Percentiles rank a stretch among this genome's conserved stretches.
phyloP scores from a whole-genome alignment of 75 land plant species.

The Azolla pinnata region DNA sequence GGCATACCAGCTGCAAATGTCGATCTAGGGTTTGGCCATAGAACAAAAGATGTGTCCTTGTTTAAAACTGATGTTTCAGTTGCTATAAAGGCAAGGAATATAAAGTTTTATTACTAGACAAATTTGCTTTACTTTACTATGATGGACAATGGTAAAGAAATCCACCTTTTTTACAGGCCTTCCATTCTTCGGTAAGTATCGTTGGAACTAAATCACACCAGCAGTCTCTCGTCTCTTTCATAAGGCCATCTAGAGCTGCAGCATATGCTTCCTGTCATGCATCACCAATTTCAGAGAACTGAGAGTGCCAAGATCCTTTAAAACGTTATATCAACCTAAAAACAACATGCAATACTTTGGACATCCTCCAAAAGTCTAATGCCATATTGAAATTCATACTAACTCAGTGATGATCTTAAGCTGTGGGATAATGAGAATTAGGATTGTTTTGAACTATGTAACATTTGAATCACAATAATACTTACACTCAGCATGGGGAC shows the following conservation, averaged over 20 bases:
- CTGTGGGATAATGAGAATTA: too few relatives aligned
- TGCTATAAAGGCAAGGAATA: slow-evolving; percentile 25
- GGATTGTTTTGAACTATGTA: too few relatives aligned
- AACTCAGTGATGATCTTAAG: too few relatives aligned
- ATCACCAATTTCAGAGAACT: background rate
- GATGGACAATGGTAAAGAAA: too few relatives aligned
- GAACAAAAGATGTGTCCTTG: slow-evolving; percentile 45
- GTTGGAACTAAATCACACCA: slow-evolving; percentile 75
- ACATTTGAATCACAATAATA: background rate
- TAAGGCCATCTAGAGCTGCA: slow-evolving; percentile 27
- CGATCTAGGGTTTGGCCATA: slow-evolving; percentile 29
- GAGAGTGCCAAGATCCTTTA: too few relatives aligned
- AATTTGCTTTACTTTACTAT: too few relatives aligned
- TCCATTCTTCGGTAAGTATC: slow-evolving; percentile 73
- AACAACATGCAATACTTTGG: too few relatives aligned
- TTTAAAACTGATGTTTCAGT: slow-evolving; percentile 60
- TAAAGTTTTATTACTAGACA: too few relatives aligned
- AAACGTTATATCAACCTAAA: too few relatives aligned
- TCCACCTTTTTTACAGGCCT: slow-evolving; percentile 73
- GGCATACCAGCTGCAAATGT: slow-evolving; percentile 27
- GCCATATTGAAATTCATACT: too few relatives aligned
- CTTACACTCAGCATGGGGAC: slow-evolving; percentile 49
- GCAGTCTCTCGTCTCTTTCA: slow-evolving; percentile 53
- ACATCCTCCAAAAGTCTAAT: too few relatives aligned
- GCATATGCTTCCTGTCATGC: slow-evolving; percentile 52